Conservation (phyloP, 768 basidiomycete species). For the Lentinus tigrinus region DNA sequence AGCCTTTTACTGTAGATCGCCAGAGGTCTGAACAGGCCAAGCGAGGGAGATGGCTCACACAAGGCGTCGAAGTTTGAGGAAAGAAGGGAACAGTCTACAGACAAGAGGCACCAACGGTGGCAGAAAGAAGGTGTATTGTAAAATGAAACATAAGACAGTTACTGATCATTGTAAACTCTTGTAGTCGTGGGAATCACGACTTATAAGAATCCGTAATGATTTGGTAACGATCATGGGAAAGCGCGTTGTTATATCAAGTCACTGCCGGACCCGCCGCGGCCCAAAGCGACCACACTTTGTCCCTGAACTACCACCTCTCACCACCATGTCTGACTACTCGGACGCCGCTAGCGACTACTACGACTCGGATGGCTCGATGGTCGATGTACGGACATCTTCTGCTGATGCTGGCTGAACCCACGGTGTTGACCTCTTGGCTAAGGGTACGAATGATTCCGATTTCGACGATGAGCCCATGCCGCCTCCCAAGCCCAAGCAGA, state of each 20-base stretch:
- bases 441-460: conserved; percentile 26
- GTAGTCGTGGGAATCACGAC: background rate
- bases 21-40: background rate
- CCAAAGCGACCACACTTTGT: background rate
- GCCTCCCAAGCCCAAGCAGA: conserved; percentile 27
- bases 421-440: background rate
- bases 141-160: no score
- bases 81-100: no score
- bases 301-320: background rate
- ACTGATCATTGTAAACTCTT: background rate
- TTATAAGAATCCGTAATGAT: no score
- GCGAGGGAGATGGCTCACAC: background rate
- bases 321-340: conserved; percentile 29
- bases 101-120: no score
- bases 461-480: conserved; percentile 15
- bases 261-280: background rate
- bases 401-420: background rate
- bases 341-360: conserved; percentile 26
- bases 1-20: no score
- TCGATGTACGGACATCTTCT: conserved; percentile 17
- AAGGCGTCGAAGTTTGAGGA: background rate
- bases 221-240: background rate
- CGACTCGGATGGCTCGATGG: conserved; percentile 20
- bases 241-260: background rate
- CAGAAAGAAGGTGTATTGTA: no score